Percentiles rank a stretch among this genome's conserved stretches.
phyloP scores from a whole-genome alignment of 495 filamentous ascomycete genomes.

The Xylaria acuta region DNA sequence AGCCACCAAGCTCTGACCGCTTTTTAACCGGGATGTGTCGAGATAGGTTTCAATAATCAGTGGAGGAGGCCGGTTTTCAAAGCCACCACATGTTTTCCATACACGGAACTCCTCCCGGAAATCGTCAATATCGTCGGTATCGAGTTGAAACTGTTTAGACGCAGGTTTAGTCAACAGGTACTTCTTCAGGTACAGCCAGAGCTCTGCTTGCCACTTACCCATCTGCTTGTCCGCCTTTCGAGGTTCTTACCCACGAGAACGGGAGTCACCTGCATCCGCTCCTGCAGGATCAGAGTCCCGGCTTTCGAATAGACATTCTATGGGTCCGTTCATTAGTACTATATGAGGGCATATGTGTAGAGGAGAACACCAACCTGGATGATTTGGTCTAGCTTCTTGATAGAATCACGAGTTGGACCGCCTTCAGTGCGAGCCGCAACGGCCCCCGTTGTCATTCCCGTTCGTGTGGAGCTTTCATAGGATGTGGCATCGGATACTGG shows the following conservation, averaged over 20 bases:
- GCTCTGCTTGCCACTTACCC: constrained; percentile 69
- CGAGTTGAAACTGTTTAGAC: constrained; percentile 82
- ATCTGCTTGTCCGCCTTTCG: constrained; percentile 78
- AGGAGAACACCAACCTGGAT: constrained; percentile 69
- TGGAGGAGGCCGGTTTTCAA: constrained; percentile 79
- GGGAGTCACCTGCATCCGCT: constrained; percentile 73
- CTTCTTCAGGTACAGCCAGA: constrained; percentile 14
- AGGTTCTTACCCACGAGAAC: constrained; percentile 59
- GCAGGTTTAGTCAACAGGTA: constrained; percentile 29
- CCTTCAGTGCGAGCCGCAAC: constrained; percentile 54
- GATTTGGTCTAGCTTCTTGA: constrained; percentile 85
- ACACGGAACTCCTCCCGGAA: constrained; percentile 78
- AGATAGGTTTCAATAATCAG: constrained; percentile 90
- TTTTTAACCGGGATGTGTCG: constrained; percentile 78
- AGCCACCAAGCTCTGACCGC: constrained; percentile 84
- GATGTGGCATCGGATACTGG: constrained; percentile 46
- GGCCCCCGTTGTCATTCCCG: constrained; percentile 45
- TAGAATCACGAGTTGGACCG: constrained; percentile 62
- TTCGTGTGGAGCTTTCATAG: constrained; percentile 40
- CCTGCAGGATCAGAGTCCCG: constrained; percentile 81
- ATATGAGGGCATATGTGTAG: background rate
- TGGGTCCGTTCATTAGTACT: background rate
- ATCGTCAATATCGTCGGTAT: constrained; percentile 88
- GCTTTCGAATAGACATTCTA: constrained; percentile 94
- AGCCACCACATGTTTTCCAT: constrained; percentile 79